Conservation (phyloP, 768 basidiomycete genomes). For the Candolleomyces efflorescens region DNA sequence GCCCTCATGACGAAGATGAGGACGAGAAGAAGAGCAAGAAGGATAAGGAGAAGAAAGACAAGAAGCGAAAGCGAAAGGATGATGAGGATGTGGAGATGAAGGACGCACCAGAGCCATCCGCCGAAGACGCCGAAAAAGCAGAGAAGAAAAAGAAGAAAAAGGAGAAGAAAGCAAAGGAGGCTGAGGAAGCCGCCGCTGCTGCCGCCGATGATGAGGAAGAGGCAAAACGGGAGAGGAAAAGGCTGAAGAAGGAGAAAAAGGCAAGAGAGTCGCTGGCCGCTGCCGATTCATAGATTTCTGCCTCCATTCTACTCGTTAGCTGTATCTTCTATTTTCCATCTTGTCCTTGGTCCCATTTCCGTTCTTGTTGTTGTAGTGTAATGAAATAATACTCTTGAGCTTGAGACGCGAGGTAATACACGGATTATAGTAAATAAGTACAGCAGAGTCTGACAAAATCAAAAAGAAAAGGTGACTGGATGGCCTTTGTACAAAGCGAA, state of each 20-base stretch:
- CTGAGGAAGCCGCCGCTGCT: constrained; percentile 38
- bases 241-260: constrained; percentile 68
- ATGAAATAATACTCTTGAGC: background rate
- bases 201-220: constrained; percentile 61
- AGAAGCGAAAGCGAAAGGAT: constrained; percentile 72
- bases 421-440: background rate
- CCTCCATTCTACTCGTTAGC: background rate
- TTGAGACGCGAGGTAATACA: background rate
- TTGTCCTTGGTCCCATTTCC: background rate
- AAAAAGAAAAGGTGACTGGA: no score
- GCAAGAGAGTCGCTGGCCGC: constrained; percentile 40
- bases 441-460: no score
- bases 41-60: constrained; percentile 72
- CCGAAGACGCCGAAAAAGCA: constrained; percentile 40
- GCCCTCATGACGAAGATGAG: constrained; percentile 10
- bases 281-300: constrained; percentile 13
- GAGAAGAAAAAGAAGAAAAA: constrained; percentile 62
- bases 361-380: background rate
- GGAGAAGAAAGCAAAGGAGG: constrained; percentile 54
- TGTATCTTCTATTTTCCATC: background rate
- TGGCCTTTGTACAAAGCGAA: background rate
- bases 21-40: constrained; percentile 35
- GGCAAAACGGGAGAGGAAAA: constrained; percentile 57
- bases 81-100: constrained; percentile 37
- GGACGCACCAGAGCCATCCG: constrained; percentile 31